Percentiles rank a stretch among this genome's conserved stretches.
phyloP scores from a whole-genome alignment of 1,139 yeast genomes.

The Entelexis paramagnoliae region DNA sequence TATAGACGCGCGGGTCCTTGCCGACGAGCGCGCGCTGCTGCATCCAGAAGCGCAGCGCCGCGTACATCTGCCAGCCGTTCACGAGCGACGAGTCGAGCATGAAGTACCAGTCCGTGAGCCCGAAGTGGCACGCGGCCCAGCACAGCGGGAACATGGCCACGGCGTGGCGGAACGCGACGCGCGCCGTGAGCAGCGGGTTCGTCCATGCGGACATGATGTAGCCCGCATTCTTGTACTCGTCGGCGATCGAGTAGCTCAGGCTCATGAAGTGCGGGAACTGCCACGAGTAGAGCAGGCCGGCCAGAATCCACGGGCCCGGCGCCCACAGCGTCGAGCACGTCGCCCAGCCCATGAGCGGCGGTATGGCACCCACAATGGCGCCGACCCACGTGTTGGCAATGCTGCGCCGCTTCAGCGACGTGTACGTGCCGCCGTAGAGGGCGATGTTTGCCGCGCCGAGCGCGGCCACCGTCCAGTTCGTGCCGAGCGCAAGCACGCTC shows the following conservation, averaged over 20 bases:
- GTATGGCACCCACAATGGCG: conserved; percentile 94
- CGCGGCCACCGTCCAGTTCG: conserved; percentile 71
- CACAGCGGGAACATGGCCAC: conserved; percentile 88
- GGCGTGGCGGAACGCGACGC: conserved; percentile 86
- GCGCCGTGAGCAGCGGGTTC: conserved; percentile 81
- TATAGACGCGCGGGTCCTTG: conserved; percentile 9
- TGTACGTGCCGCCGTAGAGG: conserved; percentile 80
- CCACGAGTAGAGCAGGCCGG: conserved; percentile 89
- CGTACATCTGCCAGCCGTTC: conserved; percentile 75
- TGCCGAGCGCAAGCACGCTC: conserved; percentile 60
- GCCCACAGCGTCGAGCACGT: conserved; percentile 68
- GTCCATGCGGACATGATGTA: conserved; percentile 94
- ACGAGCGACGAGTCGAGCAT: conserved; percentile 68
- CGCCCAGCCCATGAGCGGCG: conserved; percentile 99
- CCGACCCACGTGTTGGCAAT: conserved; percentile 97
- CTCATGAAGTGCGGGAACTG: conserved; percentile 98
- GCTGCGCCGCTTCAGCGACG: conserved; percentile 75
- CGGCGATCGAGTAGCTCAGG: conserved; percentile 74
- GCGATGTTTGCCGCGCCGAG: conserved; percentile 70
- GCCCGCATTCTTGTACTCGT: conserved; percentile 85
- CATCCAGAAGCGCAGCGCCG: conserved; percentile 73
- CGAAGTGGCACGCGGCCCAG: conserved; percentile 66
- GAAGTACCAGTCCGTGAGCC: conserved; percentile 69
- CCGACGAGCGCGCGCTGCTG: conserved; percentile 26
- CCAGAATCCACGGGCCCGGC: conserved; percentile 94